Base-by-base conservation (phyloP, 306 rosid species). In the Trifolium subterraneum region DNA sequence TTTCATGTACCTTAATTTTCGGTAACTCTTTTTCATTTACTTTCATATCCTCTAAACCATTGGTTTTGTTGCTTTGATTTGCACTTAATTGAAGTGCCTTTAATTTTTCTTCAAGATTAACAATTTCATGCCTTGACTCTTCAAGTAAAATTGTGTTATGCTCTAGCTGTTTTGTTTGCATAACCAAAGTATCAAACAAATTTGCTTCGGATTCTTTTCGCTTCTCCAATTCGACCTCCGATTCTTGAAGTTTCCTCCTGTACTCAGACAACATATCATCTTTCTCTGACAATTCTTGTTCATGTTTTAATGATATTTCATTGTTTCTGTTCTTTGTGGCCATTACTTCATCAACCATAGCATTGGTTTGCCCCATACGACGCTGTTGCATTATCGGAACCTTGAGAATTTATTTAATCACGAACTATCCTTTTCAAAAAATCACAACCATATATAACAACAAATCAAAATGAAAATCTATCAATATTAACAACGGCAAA, bases 111-210 rank as follows among this genome's bases (percentile, higher is more conserved):
- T 35, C 69, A 51, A 89, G 90, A 41, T 84, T 81, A 54, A 65
- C 42, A 8, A 83, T 84, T 79, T 88, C 90, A 2, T 73, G 45
- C 81, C 85, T 87, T 16, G 94, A 79, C 61, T 89, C 96, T 55
- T 89, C 91, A 5, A 89, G 87, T 6, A 64, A 75, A 38, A 81
- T 36, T 84, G 85, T 87, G 20, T 87, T 79, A 51, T 78, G 81
- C 61, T 91, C 96, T 14, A 88, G 86, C 58, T 82, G 88, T 47
- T 90, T 86, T 7, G 88, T 90, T 68, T 91, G 94, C 29, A 64
- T 74, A 16, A 79, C 83, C 78, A 91, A 42, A 0, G 89, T 88
- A 68, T 90, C 95, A 39, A 78, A 84, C 73, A 81, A 55, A 82
- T 78, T 86, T 4, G 85, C 70, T 58, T 89, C 96, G 2, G 91